A percentile compares a stretch with the other conserved stretches of the same genome.
These are phyloP conservation scores for Dioszegia aurantiaca DNA, from an alignment of 768 basidiomycete species.

Conservation along the genomic window DNA sequence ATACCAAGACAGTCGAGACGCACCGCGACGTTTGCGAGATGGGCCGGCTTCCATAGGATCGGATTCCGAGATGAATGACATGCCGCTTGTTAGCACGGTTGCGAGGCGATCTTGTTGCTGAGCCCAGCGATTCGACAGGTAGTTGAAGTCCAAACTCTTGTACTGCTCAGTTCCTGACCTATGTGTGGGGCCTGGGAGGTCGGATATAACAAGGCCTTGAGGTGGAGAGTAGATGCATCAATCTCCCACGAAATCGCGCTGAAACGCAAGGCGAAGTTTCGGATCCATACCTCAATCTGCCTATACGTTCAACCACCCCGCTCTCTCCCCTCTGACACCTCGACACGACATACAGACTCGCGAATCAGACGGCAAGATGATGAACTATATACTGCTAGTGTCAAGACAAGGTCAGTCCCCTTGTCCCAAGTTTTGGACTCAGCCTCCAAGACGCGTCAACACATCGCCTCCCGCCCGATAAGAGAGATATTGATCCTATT, in stretches of 20 bases:
- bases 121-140: too few relatives aligned
- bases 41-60: constrained; percentile 22
- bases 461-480: neutral
- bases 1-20: too few relatives aligned
- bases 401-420: constrained; percentile 69
- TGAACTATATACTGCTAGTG: constrained; percentile 89
- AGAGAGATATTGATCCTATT: neutral
- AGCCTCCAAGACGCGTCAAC: constrained; percentile 9
- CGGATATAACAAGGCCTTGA: too few relatives aligned
- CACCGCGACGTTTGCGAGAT: constrained; percentile 18
- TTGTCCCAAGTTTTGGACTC: neutral
- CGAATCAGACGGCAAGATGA: constrained; percentile 31
- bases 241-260: neutral
- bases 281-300: neutral
- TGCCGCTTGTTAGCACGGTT: neutral
- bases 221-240: too few relatives aligned
- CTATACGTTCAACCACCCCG: neutral
- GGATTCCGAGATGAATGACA: neutral
- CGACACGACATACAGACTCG: neutral
- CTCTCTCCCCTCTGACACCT: neutral
- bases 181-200: too few relatives aligned
- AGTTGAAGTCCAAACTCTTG: too few relatives aligned
- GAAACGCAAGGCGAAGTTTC: constrained; percentile 8
- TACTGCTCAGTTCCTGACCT: too few relatives aligned
- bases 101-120: neutral